These are phyloP conservation scores for Apiospora phragmitis DNA, from an alignment of 2,329 filamentous ascomycete species.

Conservation along the genomic window DNA sequence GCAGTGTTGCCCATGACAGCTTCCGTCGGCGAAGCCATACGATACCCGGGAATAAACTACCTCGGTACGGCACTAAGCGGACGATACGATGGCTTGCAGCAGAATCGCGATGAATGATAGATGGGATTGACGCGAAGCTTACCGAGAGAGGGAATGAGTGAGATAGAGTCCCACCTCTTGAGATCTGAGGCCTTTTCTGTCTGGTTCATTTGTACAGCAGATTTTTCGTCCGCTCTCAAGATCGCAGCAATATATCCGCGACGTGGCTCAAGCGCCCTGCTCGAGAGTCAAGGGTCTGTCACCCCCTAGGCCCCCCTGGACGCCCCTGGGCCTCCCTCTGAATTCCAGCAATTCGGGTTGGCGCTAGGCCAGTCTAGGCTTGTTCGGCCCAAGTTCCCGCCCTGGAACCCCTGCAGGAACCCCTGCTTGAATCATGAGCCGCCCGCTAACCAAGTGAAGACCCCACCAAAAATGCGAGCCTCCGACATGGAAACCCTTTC, in stretches of 20 bases:
- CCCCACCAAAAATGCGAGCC: neutral
- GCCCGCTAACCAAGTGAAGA: neutral
- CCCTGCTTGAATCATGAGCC: conserved; percentile 6
- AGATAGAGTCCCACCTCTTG: neutral
- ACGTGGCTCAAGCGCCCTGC: neutral
- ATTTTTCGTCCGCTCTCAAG: neutral
- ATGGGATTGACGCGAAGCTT: neutral
- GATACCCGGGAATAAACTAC: neutral
- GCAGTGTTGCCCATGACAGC: neutral
- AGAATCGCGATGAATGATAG: neutral
- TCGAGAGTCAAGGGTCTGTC: neutral
- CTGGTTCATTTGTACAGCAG: neutral
- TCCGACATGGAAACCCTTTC: neutral
- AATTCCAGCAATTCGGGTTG: neutral
- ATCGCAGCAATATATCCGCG: neutral
- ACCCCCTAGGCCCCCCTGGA: neutral
- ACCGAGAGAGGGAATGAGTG: neutral
- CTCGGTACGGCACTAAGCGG: neutral
- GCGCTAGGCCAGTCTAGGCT: neutral
- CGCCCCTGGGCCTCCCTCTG: neutral
- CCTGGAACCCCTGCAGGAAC: neutral
- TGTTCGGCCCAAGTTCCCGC: neutral
- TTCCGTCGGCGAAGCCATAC: neutral
- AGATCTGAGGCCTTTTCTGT: neutral
- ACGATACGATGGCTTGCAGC: neutral